phyloP scores from a whole-genome alignment of 164 flowering plant genomes.

The Amborella trichopoda region DNA sequence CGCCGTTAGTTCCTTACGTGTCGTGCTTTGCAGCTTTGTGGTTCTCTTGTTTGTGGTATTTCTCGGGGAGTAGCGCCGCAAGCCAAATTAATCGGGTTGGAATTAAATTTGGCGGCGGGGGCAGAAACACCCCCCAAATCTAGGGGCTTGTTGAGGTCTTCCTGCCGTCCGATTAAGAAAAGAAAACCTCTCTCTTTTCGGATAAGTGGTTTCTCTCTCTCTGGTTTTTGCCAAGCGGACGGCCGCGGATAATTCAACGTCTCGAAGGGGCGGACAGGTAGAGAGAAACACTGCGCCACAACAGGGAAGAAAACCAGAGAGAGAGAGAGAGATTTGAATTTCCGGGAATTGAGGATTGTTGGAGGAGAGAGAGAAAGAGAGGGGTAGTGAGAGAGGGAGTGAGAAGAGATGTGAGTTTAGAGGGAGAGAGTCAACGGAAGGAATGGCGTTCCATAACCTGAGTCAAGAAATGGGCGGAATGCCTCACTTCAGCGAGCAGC shows the following conservation, averaged over 20 bases:
- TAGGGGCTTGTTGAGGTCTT: too few relatives aligned
- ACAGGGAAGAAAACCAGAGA: too few relatives aligned
- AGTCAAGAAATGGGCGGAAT: constrained; percentile 32
- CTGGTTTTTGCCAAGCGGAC: neutral
- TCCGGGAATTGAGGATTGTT: neutral
- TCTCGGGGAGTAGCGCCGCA: too few relatives aligned
- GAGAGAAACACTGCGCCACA: too few relatives aligned
- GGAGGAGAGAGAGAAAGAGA: neutral
- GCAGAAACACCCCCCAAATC: constrained; percentile 7
- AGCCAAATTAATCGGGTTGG: neutral
- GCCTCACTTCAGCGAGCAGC: constrained; percentile 28
- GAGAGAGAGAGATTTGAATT: too few relatives aligned
- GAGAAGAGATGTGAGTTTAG: constrained; percentile 2
- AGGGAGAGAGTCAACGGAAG: constrained; percentile 4
- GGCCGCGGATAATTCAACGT: neutral
- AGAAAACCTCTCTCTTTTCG: neutral
- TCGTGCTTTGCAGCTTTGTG: neutral
- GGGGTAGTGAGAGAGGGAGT: neutral
- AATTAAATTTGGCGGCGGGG: constrained; percentile 13
- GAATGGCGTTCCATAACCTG: constrained; percentile 27
- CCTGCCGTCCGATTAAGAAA: too few relatives aligned
- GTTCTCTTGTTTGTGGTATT: neutral
- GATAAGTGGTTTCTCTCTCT: neutral
- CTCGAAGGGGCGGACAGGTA: too few relatives aligned
- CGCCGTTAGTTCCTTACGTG: constrained; percentile 2